phyloP scores from a whole-genome alignment of 225 moss, liverwort and hornwort species.

The Pseudisothecium myosuroides region DNA sequence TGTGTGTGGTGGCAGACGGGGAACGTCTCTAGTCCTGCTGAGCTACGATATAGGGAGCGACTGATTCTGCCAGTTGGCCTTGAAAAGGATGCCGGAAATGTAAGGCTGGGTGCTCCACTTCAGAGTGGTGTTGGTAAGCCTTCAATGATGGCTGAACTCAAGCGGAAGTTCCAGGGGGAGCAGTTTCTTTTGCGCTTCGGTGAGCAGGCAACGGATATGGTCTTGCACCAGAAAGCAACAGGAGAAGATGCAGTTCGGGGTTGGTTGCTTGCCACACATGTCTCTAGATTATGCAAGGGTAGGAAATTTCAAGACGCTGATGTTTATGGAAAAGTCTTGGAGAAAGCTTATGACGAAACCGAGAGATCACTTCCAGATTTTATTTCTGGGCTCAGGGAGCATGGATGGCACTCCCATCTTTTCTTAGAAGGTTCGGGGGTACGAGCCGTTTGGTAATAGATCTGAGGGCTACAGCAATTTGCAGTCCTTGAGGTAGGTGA shows the following conservation, averaged over 20 bases:
- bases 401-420: slow-evolving; percentile 89
- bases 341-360: slow-evolving; percentile 74
- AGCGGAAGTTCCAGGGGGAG: slow-evolving; percentile 54
- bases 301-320: slow-evolving; percentile 27
- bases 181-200: slow-evolving; percentile 70
- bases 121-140: slow-evolving; percentile 47
- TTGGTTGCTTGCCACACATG: slow-evolving; percentile 85
- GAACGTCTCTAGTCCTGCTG: slow-evolving; percentile 70
- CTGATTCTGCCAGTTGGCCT: slow-evolving; percentile 61
- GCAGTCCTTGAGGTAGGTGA: not conserved
- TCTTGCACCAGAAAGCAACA: slow-evolving; percentile 90
- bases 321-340: slow-evolving; percentile 50
- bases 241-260: slow-evolving; percentile 90
- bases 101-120: slow-evolving; percentile 60
- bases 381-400: slow-evolving; percentile 64
- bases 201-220: slow-evolving; percentile 77
- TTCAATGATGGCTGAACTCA: slow-evolving; percentile 52
- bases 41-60: slow-evolving; percentile 72
- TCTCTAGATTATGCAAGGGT: slow-evolving; percentile 43
- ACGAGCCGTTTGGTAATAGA: slow-evolving; percentile 64
- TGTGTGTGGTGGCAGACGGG: slow-evolving; percentile 52
- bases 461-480: not conserved
- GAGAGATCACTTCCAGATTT: slow-evolving; percentile 58
- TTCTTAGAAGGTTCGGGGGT: slow-evolving; percentile 81
- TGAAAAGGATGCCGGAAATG: slow-evolving; percentile 78